Evolutionary conservation across 495 filamentous ascomycete genomes (phyloP), one percentile per base, ranked within the genome.

Genomic region (Ramalina intermedia): DNA sequence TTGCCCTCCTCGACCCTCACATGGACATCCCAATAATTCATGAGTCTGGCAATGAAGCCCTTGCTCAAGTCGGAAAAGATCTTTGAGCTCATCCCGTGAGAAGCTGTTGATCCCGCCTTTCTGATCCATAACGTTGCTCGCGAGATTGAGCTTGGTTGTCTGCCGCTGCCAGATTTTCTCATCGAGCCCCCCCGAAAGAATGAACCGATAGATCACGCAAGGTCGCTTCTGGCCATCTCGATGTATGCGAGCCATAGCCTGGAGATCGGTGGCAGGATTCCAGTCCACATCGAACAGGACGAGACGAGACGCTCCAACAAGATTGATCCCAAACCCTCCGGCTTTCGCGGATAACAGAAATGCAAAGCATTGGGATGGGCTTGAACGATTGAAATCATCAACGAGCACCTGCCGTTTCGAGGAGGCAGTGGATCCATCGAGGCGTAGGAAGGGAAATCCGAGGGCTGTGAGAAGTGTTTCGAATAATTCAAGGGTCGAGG

Each of bases 101-200:
- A 89, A 89, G 24, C 61, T 71, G n/a, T 63, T 72, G 65, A 18
- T 69, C 54, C 41, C 50, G 37, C 69, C 68, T 60, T 81, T 84
- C 43, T 78, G 64, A 53, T 81, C 78, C 64, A 84, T 76, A 23
- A 84, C 74, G 50, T 71, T 76, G 53, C 80, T 79, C 12, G 78
- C 78, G n/a, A 84, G 64, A 4, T 81, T 82, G 38, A 77, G 66
- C 64, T 90, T 90, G 33, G 79, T 83, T 3, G 86, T 66, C 58
- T 90, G 84, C n/a, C 84, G 68, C 60, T 88, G 84, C 67, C 76
- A 88, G 51, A 90, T 87, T 65, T 87, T 88, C 65, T 90, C 84
- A 52, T 90, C 84, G 27, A 90, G 64, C 17, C 74, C 82, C 4
- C 84, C 84, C 24, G 82, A 72, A 27, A 82, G 78, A 33, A 90